A percentile compares a stretch with the other conserved stretches of the same genome.
phyloP scores from a whole-genome alignment of 2,329 filamentous ascomycete species.

The Neophaeococcomyces mojaviensis region DNA sequence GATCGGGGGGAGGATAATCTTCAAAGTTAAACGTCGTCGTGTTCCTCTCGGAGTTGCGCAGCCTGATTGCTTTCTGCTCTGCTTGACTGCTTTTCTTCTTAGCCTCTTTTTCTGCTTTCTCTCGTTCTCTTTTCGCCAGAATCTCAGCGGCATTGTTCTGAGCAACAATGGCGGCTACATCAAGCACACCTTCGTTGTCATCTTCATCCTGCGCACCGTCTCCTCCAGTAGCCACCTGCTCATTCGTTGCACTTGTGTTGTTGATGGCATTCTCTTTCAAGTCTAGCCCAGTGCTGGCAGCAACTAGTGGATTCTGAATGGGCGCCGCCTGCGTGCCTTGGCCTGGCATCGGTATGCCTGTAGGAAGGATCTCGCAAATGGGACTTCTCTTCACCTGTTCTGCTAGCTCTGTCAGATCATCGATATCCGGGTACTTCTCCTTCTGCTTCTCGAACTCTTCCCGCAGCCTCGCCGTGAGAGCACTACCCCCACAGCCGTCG shows the following conservation, averaged over 20 bases:
- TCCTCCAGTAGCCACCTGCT: constrained; percentile 48
- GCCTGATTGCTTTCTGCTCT: constrained; percentile 41
- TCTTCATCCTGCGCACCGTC: constrained; percentile 37
- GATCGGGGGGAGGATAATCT: constrained; percentile 47
- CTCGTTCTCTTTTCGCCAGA: constrained; percentile 55
- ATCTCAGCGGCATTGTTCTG: constrained; percentile 57
- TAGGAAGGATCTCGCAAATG: constrained; percentile 55
- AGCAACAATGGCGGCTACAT: constrained; percentile 58
- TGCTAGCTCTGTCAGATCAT: constrained; percentile 47
- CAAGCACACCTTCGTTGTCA: constrained; percentile 55
- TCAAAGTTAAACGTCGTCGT: constrained; percentile 56
- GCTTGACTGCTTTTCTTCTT: constrained; percentile 45
- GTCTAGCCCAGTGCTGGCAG: constrained; percentile 47
- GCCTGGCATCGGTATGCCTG: constrained; percentile 47
- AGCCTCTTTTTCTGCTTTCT: constrained; percentile 51
- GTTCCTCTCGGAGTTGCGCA: constrained; percentile 53
- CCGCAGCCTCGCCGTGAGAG: constrained; percentile 68
- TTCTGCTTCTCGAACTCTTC: constrained; percentile 55
- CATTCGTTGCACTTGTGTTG: constrained; percentile 45
- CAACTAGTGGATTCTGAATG: constrained; percentile 48
- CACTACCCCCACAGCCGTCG: constrained; percentile 71
- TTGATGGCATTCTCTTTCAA: constrained; percentile 36
- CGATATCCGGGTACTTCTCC: constrained; percentile 37
- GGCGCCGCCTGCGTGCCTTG: constrained; percentile 27
- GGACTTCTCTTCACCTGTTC: constrained; percentile 58